Percentiles rank a stretch among this genome's conserved stretches.
phyloP scores from a whole-genome alignment of 139 green algal genomes.

The Coelastrella sp. region DNA sequence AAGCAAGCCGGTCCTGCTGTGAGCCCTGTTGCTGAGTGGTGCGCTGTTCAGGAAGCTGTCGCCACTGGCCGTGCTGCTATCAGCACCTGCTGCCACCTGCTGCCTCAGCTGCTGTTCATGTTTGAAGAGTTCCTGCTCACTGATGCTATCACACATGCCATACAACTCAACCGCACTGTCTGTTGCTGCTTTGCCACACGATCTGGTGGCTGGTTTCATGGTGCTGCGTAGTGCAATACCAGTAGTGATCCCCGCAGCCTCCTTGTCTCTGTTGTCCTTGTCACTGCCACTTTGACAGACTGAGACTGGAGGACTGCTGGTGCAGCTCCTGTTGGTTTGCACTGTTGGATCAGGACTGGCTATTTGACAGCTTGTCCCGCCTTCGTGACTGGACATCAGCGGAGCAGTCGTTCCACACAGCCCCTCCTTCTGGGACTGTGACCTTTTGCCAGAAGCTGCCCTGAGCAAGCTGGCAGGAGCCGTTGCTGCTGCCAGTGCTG shows the following conservation, averaged over 20 bases:
- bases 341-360: no score
- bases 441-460: neutral
- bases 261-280: neutral
- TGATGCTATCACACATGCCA: neutral
- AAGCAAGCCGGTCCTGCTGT: conserved; percentile 13
- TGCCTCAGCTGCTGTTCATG: conserved; percentile 1
- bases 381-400: conserved; percentile 1
- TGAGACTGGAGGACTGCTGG: no score
- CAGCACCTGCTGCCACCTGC: neutral
- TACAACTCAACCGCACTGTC: conserved; percentile 32
- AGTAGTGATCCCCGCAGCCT: neutral
- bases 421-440: neutral
- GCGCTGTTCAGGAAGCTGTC: neutral
- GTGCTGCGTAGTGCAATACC: neutral
- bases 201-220: neutral
- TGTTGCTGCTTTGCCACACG: neutral
- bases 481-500: neutral
- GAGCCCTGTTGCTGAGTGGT: neutral
- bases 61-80: neutral
- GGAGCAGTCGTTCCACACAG: neutral
- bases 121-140: conserved; percentile 13
- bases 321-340: neutral
- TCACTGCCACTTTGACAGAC: neutral
- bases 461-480: neutral
- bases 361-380: neutral